Evolutionary conservation across 768 basidiomycete genomes (phyloP).

Genomic region (Mycena epipterygia): DNA sequence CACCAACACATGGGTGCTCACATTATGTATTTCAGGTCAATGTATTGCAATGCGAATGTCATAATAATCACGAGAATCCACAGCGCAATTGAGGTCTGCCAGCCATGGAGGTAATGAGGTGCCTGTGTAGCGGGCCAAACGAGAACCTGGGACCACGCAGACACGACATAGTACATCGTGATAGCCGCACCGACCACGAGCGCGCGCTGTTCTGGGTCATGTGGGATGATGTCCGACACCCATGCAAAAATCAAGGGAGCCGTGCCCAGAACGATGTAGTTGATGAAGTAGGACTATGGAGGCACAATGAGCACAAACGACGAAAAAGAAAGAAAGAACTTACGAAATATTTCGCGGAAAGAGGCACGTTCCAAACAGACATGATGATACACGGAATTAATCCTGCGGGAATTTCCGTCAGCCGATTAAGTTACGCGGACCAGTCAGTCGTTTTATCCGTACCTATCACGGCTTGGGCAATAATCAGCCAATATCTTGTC

Average conservation of each 20-base stretch:
- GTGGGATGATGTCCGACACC: slow-evolving; percentile 3
- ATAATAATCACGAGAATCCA: not conserved
- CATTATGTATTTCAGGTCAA: not conserved
- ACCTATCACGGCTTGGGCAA: slow-evolving; percentile 3
- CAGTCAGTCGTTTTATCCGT: not conserved
- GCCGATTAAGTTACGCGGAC: not conserved
- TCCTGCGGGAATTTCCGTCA: not conserved
- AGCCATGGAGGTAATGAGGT: not conserved
- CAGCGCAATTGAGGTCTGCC: not conserved
- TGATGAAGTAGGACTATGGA: not conserved
- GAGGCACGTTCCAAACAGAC: not conserved
- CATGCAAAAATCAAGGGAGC: slow-evolving; percentile 1
- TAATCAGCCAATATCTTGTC: not conserved
- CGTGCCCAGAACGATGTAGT: slow-evolving; percentile 1
- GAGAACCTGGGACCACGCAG: slow-evolving; percentile 1
- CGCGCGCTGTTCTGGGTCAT: not conserved
- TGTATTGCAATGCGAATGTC: not conserved
- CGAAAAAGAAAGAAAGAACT: not conserved
- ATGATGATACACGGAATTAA: not conserved
- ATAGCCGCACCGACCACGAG: slow-evolving; percentile 1
- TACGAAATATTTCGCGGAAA: not conserved
- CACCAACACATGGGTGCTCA: not conserved
- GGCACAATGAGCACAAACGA: not conserved
- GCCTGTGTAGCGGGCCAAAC: not conserved
- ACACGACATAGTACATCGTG: not conserved